Percentiles rank a stretch among this genome's conserved stretches.
phyloP scores from a whole-genome alignment of 1,284 basidiomycete genomes.

The Sanghuangporus sanghuang region DNA sequence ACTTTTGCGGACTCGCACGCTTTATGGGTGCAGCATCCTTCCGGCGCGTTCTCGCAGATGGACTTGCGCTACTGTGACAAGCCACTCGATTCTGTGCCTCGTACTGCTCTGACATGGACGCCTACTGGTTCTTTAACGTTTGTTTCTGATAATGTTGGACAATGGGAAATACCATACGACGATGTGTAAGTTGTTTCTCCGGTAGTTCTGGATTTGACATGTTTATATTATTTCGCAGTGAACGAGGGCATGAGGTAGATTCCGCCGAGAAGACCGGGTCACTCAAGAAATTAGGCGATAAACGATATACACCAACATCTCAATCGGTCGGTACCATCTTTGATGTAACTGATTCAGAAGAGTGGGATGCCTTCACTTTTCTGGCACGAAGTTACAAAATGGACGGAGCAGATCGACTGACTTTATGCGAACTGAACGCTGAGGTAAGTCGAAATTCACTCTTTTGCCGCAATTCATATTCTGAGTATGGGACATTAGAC shows the following conservation, averaged over 20 bases:
- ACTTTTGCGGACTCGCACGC: slow-evolving; percentile 67
- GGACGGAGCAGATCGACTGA: slow-evolving; percentile 46
- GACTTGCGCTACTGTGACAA: slow-evolving; percentile 61
- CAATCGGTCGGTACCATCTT: slow-evolving; percentile 53
- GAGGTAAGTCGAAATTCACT: slow-evolving; percentile 34
- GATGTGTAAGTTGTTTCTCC: slow-evolving; percentile 55
- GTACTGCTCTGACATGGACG: slow-evolving; percentile 67
- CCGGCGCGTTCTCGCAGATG: slow-evolving; percentile 76
- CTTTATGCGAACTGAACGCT: slow-evolving; percentile 55
- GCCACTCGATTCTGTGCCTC: slow-evolving; percentile 67
- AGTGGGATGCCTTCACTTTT: slow-evolving; percentile 49
- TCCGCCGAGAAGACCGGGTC: slow-evolving; percentile 31
- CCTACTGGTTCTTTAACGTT: slow-evolving; percentile 66
- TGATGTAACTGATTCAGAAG: slow-evolving; percentile 25
- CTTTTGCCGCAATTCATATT: neutral
- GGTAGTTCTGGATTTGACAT: slow-evolving; percentile 2
- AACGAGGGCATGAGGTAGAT: slow-evolving; percentile 19
- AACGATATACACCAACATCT: slow-evolving; percentile 36
- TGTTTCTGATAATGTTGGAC: slow-evolving; percentile 50
- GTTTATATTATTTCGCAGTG: neutral
- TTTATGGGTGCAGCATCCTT: slow-evolving; percentile 73
- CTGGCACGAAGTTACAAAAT: slow-evolving; percentile 67
- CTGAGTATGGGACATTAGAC: slow-evolving; percentile 34
- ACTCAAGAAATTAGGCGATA: slow-evolving; percentile 49
- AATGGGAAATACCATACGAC: slow-evolving; percentile 79